Conservation (phyloP, 2,329 filamentous ascomycete genomes). For the Colletotrichum eleusines region DNA sequence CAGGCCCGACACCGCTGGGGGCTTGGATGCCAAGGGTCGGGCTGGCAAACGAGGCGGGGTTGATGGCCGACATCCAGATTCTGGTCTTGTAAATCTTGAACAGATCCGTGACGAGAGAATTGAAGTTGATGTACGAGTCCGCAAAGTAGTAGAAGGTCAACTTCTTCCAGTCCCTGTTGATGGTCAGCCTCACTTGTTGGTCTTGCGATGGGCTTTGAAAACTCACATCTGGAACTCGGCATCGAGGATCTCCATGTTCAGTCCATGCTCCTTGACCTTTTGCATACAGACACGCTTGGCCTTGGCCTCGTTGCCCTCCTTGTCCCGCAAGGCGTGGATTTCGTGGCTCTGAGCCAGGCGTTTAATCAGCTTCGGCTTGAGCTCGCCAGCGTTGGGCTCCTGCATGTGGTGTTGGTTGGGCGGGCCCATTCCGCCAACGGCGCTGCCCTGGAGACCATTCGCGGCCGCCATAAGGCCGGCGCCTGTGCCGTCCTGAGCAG, state of each 20-base stretch:
- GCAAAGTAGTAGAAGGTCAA: constrained; percentile 99
- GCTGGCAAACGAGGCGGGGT: constrained; percentile 93
- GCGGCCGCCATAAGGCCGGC: constrained; percentile 73
- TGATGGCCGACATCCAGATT: constrained; percentile 99
- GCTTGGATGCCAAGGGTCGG: constrained; percentile 79
- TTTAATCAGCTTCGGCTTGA: constrained; percentile 97
- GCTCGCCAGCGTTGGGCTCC: constrained; percentile 77
- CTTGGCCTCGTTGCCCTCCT: constrained; percentile 97
- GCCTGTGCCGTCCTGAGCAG: constrained; percentile 69
- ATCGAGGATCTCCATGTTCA: constrained; percentile 99
- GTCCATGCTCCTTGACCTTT: constrained; percentile 92
- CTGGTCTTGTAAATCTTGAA: constrained; percentile 99
- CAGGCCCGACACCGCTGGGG: constrained; percentile 74
- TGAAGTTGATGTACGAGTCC: constrained; percentile 99
- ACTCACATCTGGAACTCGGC: constrained; percentile 98
- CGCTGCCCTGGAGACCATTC: constrained; percentile 74
- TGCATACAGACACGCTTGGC: constrained; percentile 97
- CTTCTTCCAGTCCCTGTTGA: constrained; percentile 93
- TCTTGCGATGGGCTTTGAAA: background rate
- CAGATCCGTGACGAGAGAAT: constrained; percentile 93
- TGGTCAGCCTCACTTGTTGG: constrained; percentile 11
- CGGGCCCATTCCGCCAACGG: constrained; percentile 83
- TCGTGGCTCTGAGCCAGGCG: constrained; percentile 92
- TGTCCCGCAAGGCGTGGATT: constrained; percentile 88
- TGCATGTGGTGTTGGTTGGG: constrained; percentile 79